phyloP scores from a whole-genome alignment of 768 basidiomycete species.

The Ramaria rubella region DNA sequence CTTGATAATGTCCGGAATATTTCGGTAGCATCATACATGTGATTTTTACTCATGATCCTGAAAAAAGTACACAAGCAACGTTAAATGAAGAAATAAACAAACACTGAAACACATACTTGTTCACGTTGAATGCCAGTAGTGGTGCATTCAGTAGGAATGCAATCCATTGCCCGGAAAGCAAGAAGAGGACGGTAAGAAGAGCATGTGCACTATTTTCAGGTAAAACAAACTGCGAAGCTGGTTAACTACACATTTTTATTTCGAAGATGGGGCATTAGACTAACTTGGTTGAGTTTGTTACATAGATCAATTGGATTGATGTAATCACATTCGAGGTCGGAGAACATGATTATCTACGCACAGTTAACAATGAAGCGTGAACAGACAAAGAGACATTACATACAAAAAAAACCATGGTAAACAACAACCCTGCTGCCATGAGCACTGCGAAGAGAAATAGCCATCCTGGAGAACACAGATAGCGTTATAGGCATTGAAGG shows the following conservation, averaged over 20 bases:
- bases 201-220: conserved; percentile 96
- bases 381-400: conserved; percentile 29
- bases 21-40: conserved; percentile 99
- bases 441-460: conserved; percentile 95
- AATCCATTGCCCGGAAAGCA: conserved; percentile 92
- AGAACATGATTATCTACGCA: conserved; percentile 97
- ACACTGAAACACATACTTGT: conserved; percentile 62
- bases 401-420: conserved; percentile 99
- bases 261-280: neutral
- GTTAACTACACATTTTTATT: too few relatives aligned
- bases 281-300: conserved; percentile 92
- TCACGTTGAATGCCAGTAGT: conserved; percentile 81
- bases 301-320: conserved; percentile 99
- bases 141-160: conserved; percentile 90
- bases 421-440: conserved; percentile 88
- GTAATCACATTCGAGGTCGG: conserved; percentile 98
- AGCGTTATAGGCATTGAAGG: neutral
- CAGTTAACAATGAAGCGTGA: neutral
- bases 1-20: conserved; percentile 91
- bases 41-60: conserved; percentile 87
- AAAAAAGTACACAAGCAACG: neutral
- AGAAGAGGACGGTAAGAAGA: conserved; percentile 82
- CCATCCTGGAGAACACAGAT: conserved; percentile 57
- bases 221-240: conserved; percentile 73
- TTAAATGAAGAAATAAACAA: neutral